Conservation (phyloP, 257 asterid genomes). For the Gynochthodes officinalis region DNA sequence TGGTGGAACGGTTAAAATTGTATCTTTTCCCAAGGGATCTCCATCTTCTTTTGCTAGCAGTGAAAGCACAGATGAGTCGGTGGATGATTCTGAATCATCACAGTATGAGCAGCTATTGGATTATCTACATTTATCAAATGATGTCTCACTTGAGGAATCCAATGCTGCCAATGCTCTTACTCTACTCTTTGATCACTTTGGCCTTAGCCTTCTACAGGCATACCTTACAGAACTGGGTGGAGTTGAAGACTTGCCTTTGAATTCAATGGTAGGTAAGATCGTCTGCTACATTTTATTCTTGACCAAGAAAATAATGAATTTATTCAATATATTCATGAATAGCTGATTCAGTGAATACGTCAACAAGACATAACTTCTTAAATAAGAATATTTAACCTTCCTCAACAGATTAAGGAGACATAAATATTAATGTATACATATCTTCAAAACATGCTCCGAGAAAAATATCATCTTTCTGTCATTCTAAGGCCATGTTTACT, state of each 20-base stretch:
- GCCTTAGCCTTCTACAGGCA: constrained; percentile 64
- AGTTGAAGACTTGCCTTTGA: constrained; percentile 59
- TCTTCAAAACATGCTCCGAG: background rate
- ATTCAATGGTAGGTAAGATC: constrained; percentile 90
- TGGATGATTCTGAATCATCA: constrained; percentile 78
- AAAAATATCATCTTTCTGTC: background rate
- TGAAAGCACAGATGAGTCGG: constrained; percentile 71
- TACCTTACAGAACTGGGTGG: constrained; percentile 50
- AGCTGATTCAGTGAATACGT: background rate
- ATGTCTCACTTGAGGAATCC: constrained; percentile 54
- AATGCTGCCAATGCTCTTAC: constrained; percentile 59
- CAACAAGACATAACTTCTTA: background rate
- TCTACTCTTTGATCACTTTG: constrained; percentile 64
- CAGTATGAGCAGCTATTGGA: constrained; percentile 70
- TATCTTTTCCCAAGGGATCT: constrained; percentile 60
- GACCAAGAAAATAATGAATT: background rate
- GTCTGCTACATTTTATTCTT: too few relatives aligned
- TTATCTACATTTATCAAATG: constrained; percentile 56
- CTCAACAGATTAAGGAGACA: background rate
- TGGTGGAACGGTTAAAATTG: constrained; percentile 82
- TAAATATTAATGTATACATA: background rate
- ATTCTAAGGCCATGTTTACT: background rate
- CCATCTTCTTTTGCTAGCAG: constrained; percentile 57
- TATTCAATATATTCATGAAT: background rate
- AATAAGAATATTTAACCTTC: background rate